Conservation (phyloP, 768 basidiomycete genomes). For the Guyanaporus albipodus region DNA sequence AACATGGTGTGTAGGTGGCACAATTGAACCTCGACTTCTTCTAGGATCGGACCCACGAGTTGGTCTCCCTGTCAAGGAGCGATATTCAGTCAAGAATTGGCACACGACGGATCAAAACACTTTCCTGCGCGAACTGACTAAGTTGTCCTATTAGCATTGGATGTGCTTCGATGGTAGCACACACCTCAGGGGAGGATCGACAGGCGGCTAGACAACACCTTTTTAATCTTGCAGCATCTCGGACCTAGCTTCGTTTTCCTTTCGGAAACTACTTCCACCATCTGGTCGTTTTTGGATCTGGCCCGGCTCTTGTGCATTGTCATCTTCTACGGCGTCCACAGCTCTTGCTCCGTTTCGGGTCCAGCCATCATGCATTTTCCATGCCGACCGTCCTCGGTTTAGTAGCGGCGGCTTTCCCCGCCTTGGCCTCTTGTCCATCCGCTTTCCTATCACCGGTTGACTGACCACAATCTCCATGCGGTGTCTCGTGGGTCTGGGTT, state of each 20-base stretch:
- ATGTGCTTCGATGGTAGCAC: neutral
- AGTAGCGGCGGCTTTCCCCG: slow-evolving; percentile 4
- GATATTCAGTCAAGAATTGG: neutral
- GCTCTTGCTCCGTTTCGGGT: neutral
- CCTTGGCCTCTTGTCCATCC: neutral
- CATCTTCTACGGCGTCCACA: neutral
- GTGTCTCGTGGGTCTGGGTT: neutral
- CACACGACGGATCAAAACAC: neutral
- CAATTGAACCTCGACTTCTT: no score
- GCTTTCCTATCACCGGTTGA: neutral
- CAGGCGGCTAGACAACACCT: slow-evolving; percentile 1
- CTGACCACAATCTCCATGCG: neutral
- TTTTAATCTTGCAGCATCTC: slow-evolving; percentile 1
- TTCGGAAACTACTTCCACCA: neutral
- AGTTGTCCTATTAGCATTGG: slow-evolving; percentile 2
- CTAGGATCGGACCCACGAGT: slow-evolving; percentile 1
- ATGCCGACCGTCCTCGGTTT: slow-evolving; percentile 1
- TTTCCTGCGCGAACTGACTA: neutral
- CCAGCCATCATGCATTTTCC: neutral
- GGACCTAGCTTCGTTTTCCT: slow-evolving; percentile 7
- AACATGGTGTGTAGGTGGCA: slow-evolving; percentile 7
- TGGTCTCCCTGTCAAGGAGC: neutral
- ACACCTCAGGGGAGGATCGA: neutral
- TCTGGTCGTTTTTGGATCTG: neutral
- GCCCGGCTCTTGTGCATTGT: slow-evolving; percentile 4